Percentiles rank a stretch among this genome's conserved stretches.
Conservation (phyloP, 2,329 filamentous ascomycete genomes). For the Periconia sp. region DNA sequence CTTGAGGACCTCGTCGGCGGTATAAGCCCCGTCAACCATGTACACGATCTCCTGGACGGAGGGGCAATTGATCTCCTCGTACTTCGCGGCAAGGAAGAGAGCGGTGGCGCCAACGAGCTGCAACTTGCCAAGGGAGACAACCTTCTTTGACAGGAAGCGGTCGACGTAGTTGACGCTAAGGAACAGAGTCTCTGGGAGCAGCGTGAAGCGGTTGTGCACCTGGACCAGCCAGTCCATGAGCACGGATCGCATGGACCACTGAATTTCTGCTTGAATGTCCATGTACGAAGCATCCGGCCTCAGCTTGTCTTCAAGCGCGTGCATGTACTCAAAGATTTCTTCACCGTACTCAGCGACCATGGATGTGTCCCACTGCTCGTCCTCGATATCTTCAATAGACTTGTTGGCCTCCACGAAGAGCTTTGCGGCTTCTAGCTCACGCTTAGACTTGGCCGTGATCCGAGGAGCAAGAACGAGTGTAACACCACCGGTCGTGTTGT, state of each 20-base stretch:
- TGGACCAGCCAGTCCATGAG: conserved; percentile 98
- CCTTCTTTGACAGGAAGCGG: conserved; percentile 91
- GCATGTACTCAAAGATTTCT: conserved; percentile 95
- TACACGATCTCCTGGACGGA: conserved; percentile 95
- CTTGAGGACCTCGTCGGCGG: conserved; percentile 89
- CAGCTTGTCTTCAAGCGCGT: conserved; percentile 84
- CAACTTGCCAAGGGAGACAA: conserved; percentile 92
- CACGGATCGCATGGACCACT: conserved; percentile 98
- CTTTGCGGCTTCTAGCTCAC: conserved; percentile 74
- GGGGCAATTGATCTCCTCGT: conserved; percentile 98
- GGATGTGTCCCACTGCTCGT: conserved; percentile 90
- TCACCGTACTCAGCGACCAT: conserved; percentile 98
- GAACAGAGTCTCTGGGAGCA: conserved; percentile 94
- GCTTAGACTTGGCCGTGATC: conserved; percentile 69
- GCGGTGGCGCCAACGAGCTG: conserved; percentile 96
- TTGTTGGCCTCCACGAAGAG: conserved; percentile 70
- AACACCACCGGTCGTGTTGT: conserved; percentile 71
- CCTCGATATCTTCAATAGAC: conserved; percentile 77
- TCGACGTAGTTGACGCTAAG: conserved; percentile 97
- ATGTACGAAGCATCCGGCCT: conserved; percentile 93
- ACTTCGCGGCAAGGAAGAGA: conserved; percentile 95
- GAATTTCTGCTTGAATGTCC: conserved; percentile 95
- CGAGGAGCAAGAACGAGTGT: conserved; percentile 75
- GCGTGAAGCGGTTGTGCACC: conserved; percentile 87
- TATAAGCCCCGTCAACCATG: conserved; percentile 96